phyloP scores from a whole-genome alignment of 1,284 basidiomycete genomes.

The Leccinum holopus region DNA sequence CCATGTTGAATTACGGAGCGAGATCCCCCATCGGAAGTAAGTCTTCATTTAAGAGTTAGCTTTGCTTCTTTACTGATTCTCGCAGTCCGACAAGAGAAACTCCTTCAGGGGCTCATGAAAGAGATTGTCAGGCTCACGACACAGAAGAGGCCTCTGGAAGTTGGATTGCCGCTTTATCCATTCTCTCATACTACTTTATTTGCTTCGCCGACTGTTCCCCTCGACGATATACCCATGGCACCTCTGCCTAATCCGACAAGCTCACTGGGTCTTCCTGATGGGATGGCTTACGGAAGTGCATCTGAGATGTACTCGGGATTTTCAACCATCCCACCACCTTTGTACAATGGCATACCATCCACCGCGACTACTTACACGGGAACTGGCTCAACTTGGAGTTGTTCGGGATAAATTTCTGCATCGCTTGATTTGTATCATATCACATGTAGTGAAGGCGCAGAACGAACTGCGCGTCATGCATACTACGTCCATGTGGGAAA shows the following conservation, averaged over 20 bases:
- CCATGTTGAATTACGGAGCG: conserved; percentile 75
- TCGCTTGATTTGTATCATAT: conserved; percentile 8
- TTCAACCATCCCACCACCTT: conserved; percentile 6
- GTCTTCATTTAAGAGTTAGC: conserved; percentile 29
- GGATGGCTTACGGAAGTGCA: conserved; percentile 4
- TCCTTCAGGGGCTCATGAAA: conserved; percentile 79
- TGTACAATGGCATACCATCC: conserved; percentile 12
- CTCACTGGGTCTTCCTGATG: conserved; percentile 14
- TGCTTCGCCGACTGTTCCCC: conserved; percentile 36
- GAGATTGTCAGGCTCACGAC: conserved; percentile 80
- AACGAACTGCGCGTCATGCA: neutral
- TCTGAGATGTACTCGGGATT: conserved; percentile 16
- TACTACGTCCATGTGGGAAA: neutral
- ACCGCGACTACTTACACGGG: conserved; percentile 6
- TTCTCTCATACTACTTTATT: conserved; percentile 71
- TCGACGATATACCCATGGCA: conserved; percentile 30
- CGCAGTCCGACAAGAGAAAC: conserved; percentile 71
- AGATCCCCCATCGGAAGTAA: conserved; percentile 80
- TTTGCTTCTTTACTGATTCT: conserved; percentile 17
- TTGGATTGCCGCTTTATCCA: conserved; percentile 74
- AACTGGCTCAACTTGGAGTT: conserved; percentile 12
- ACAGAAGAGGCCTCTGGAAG: conserved; percentile 72
- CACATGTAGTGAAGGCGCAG: conserved; percentile 7
- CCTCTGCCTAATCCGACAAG: conserved; percentile 38
- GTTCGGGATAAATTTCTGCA: conserved; percentile 9